Conservation (phyloP, 2,329 filamentous ascomycete species). For the Fusarium tanahbumbuense region DNA sequence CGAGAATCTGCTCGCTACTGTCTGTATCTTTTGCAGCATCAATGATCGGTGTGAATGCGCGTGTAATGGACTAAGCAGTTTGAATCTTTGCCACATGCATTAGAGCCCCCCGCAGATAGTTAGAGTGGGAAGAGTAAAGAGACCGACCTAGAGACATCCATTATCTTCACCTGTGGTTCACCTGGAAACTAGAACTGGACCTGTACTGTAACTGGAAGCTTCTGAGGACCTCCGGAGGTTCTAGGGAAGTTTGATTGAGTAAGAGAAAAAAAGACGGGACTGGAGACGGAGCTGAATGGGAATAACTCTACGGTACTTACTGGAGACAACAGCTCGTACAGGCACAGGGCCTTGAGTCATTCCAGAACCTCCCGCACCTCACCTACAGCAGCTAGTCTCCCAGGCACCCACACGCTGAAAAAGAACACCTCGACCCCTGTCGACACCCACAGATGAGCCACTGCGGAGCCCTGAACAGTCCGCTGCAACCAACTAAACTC, state of each 20-base stretch:
- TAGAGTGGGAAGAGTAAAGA: constrained; percentile 3
- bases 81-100: constrained; percentile 32
- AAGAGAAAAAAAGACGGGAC: constrained; percentile 36
- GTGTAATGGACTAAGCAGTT: constrained; percentile 34
- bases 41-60: constrained; percentile 34
- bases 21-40: constrained; percentile 20
- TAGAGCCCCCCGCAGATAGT: constrained; percentile 15
- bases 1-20: constrained; percentile 13
- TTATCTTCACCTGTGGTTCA: constrained; percentile 20
- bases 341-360: constrained; percentile 42
- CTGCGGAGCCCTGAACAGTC: constrained; percentile 24
- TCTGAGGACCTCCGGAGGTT: constrained; percentile 23
- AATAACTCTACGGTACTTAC: background rate
- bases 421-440: constrained; percentile 30
- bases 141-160: background rate
- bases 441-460: constrained; percentile 37
- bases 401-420: constrained; percentile 34
- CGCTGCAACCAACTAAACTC: constrained; percentile 26
- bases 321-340: constrained; percentile 18
- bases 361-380: constrained; percentile 38
- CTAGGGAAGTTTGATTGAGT: constrained; percentile 26
- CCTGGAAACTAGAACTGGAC: constrained; percentile 1
- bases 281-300: constrained; percentile 6
- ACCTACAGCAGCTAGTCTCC: background rate
- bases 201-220: background rate